These are phyloP conservation scores for Candida chauliodis DNA, from an alignment of 805 yeast genomes.

Conservation along the genomic window DNA sequence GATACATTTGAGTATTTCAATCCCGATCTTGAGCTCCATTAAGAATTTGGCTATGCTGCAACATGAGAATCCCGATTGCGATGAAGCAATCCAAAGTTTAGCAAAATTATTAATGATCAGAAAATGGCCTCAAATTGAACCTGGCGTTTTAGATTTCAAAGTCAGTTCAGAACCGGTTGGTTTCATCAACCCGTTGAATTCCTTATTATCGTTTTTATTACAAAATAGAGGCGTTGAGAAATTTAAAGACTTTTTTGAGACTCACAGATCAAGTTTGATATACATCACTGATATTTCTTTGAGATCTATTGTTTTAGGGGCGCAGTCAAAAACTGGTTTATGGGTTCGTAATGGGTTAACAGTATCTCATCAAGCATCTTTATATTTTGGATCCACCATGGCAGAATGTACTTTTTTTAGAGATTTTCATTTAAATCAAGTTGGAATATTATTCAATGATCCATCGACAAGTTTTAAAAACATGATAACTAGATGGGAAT, in stretches of 20 bases:
- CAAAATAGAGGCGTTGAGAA: conserved; percentile 26
- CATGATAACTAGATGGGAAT: conserved; percentile 55
- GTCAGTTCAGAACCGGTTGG: conserved; percentile 53
- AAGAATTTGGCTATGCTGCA: conserved; percentile 27
- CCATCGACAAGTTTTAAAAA: conserved; percentile 33
- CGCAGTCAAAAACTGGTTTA: conserved; percentile 60
- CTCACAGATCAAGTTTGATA: conserved; percentile 13
- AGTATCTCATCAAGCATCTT: conserved; percentile 47
- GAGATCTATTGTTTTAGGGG: conserved; percentile 55
- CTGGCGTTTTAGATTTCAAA: conserved; percentile 31
- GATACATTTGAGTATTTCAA: conserved; percentile 47
- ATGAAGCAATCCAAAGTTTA: conserved; percentile 26
- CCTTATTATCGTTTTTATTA: conserved; percentile 46
- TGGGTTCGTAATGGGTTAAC: conserved; percentile 75
- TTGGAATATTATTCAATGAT: conserved; percentile 37
- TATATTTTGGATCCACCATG: conserved; percentile 43
- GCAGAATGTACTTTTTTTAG: conserved; percentile 40
- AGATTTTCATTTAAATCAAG: conserved; percentile 46
- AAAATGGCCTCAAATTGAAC: conserved; percentile 16
- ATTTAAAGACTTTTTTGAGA: conserved; percentile 30
- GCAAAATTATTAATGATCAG: conserved; percentile 27
- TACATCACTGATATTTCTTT: conserved; percentile 54
- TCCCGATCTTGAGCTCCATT: conserved; percentile 41
- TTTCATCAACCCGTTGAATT: conserved; percentile 57
- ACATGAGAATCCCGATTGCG: conserved; percentile 13